Base-by-base conservation (phyloP, 2,329 filamentous ascomycete genomes). In the Fragosphaeria purpurea region DNA sequence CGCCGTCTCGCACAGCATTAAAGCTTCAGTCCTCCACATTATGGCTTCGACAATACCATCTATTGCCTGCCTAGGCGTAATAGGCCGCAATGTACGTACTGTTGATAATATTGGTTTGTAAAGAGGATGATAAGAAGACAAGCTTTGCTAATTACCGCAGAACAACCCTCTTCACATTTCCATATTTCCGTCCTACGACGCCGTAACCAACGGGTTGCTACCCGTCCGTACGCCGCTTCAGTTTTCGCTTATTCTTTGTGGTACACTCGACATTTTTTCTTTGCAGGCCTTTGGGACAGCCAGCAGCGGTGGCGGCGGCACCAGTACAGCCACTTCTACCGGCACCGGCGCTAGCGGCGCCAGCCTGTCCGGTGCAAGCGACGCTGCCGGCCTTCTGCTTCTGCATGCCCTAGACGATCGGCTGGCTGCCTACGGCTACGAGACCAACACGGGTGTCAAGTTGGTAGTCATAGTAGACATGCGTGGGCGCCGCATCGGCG, bases 111-210 rank as follows among this genome's bases (percentile, higher is more conserved):
- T n/a, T n/a, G n/a, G n/a, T n/a, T n/a, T n/a, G n/a, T n/a, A n/a
- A n/a, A n/a, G n/a, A n/a, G n/a, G n/a, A n/a, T n/a, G n/a, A n/a
- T n/a, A n/a, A n/a, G n/a, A n/a, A n/a, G n/a, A n/a, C n/a, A n/a
- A n/a, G n/a, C n/a, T n/a, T n/a, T n/a, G n/a, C n/a, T n/a, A n/a
- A n/a, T n/a, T n/a, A 38, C 41, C 35, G 53, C 63, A 97, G 90
- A 95, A 97, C 72, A 95, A 96, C 64, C 93, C 91, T 53, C 84
- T 97, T 57, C 91, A 97, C 70, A 86, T 95, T 60, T 83, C 88
- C 54, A 81, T 95, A 64, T 95, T 96, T 68, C 86, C 88, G 47
- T 85, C 83, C 44, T 79, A 86, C 73, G 74, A 78, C 62, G 70
- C 76, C 45, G 58, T 74, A 48, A 75, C 73, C 58, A 71, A 74